phyloP scores from a whole-genome alignment of 176 grass and related monocot species.

The maize (Zea mays) region DNA sequence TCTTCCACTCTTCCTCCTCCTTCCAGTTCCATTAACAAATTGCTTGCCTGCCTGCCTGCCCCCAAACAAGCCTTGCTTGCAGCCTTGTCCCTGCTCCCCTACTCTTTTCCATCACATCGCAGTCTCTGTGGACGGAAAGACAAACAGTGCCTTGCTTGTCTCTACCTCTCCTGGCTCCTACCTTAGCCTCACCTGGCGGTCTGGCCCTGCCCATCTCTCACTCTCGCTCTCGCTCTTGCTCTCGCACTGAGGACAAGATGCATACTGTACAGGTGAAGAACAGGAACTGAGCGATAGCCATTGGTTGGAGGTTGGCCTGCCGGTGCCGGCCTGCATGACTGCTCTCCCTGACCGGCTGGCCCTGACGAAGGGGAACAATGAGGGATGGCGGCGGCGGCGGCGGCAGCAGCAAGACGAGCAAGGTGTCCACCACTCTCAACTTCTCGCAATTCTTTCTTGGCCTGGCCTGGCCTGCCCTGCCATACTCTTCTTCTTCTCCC shows the following conservation, averaged over 20 bases:
- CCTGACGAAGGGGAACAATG: slow-evolving; percentile 77
- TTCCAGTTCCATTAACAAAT: neutral
- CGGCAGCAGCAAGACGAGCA: slow-evolving; percentile 74
- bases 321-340: slow-evolving; percentile 49
- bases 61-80: neutral
- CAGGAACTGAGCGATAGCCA: slow-evolving; percentile 5
- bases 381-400: slow-evolving; percentile 58
- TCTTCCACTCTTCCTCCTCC: neutral
- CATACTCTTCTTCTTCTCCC: neutral
- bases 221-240: neutral
- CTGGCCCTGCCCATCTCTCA: slow-evolving; percentile 1
- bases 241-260: neutral
- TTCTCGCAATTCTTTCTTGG: neutral
- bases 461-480: neutral
- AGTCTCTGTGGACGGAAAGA: slow-evolving; percentile 58
- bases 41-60: neutral
- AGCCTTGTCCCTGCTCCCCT: slow-evolving; percentile 13
- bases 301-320: neutral
- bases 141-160: slow-evolving; percentile 49
- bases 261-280: slow-evolving; percentile 7
- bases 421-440: slow-evolving; percentile 45
- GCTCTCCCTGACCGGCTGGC: slow-evolving; percentile 5
- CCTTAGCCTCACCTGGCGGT: slow-evolving; percentile 42
- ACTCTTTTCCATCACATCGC: slow-evolving; percentile 65
- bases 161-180: slow-evolving; percentile 29